Conservation (phyloP, 345 rosid species). For the Sisymbrium altissimum region DNA sequence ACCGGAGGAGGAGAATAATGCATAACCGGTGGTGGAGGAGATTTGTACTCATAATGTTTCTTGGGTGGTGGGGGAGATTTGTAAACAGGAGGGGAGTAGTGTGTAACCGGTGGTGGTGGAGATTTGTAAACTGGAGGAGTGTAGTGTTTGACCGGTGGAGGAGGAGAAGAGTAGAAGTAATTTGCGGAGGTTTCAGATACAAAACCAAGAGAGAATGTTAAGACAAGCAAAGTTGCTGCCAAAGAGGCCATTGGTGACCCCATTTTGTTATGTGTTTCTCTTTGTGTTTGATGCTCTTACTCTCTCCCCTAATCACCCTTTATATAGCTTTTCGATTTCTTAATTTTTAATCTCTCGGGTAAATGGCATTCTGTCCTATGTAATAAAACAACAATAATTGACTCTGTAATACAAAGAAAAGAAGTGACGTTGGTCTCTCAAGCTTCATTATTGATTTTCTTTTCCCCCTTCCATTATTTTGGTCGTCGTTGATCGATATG, state of each 20-base stretch:
- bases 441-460: constrained; percentile 16
- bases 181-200: constrained; percentile 41
- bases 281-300: constrained; percentile 34
- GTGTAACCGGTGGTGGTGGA: constrained; percentile 17
- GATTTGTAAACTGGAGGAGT: constrained; percentile 24
- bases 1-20: constrained; percentile 6
- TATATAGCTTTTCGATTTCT: constrained; percentile 50
- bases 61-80: neutral
- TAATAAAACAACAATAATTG: neutral
- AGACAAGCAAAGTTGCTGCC: constrained; percentile 44
- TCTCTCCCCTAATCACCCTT: constrained; percentile 31
- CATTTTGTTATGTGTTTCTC: constrained; percentile 29
- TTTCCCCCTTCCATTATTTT: constrained; percentile 12
- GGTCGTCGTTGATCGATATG: constrained; percentile 20
- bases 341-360: neutral
- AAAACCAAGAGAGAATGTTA: constrained; percentile 44
- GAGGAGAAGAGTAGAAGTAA: constrained; percentile 43
- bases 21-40: constrained; percentile 17
- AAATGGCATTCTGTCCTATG: neutral
- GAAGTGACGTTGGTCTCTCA: neutral
- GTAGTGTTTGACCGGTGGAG: constrained; percentile 40
- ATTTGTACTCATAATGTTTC: constrained; percentile 4
- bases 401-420: constrained; percentile 11
- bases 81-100: constrained; percentile 15
- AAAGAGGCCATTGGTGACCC: constrained; percentile 51